These are phyloP conservation scores for Exophiala oligosperma DNA, from an alignment of 2,329 filamentous ascomycete genomes.

Conservation along the genomic window DNA sequence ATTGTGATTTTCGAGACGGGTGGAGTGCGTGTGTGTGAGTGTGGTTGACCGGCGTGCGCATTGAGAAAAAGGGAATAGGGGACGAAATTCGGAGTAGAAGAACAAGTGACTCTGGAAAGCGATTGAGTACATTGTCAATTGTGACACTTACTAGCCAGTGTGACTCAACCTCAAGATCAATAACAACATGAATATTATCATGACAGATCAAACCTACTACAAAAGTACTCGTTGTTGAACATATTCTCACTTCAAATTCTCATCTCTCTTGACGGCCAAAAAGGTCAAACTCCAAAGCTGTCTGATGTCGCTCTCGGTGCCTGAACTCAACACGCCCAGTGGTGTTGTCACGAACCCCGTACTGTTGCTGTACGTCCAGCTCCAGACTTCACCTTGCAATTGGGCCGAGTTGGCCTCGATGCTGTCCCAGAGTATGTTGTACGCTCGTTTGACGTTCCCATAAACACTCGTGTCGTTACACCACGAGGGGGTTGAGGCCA, in stretches of 20 bases:
- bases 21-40: not conserved
- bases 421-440: slow-evolving; percentile 61
- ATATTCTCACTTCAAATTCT: not conserved
- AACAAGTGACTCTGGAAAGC: no score
- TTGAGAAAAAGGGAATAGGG: not conserved
- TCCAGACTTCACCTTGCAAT: slow-evolving; percentile 63
- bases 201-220: no score
- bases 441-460: slow-evolving; percentile 51
- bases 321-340: slow-evolving; percentile 49
- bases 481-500: slow-evolving; percentile 42
- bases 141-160: no score
- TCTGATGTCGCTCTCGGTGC: slow-evolving; percentile 53
- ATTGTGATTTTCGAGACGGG: slow-evolving; percentile 44
- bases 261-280: slow-evolving; percentile 52
- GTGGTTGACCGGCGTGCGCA: not conserved
- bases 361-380: slow-evolving; percentile 54
- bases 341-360: slow-evolving; percentile 51
- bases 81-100: not conserved
- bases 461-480: slow-evolving; percentile 49
- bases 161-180: no score
- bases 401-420: slow-evolving; percentile 57
- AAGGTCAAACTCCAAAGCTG: slow-evolving; percentile 63
- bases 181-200: no score
- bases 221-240: not conserved
- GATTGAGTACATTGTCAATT: no score